phyloP scores from a whole-genome alignment of 2,329 filamentous ascomycete species.

The Penicillium oxalicum region DNA sequence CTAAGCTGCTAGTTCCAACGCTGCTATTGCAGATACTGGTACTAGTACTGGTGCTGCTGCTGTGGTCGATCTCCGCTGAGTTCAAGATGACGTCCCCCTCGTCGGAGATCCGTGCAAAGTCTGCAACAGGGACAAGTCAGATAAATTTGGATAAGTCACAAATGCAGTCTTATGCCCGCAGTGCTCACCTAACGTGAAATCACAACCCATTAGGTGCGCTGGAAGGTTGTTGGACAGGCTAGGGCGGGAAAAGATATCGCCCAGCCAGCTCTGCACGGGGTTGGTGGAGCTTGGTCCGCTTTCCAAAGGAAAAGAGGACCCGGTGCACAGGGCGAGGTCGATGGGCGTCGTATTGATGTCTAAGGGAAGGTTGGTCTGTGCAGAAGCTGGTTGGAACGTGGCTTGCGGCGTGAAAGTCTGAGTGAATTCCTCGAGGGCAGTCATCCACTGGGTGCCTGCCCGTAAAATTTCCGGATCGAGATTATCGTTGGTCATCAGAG shows the following conservation, averaged over 20 bases:
- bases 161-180: background rate
- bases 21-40: too few species aligned
- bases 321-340: too few species aligned
- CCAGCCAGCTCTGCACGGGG: too few species aligned
- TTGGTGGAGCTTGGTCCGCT: too few species aligned
- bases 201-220: background rate
- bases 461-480: background rate
- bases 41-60: too few species aligned
- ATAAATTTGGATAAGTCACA: background rate
- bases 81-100: background rate
- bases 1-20: background rate
- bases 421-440: background rate
- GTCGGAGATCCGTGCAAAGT: background rate
- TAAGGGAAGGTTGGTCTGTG: background rate
- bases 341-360: too few species aligned
- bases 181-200: background rate
- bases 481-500: background rate
- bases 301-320: too few species aligned
- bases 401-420: background rate
- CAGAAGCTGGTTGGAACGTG: background rate
- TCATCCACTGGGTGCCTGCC: background rate
- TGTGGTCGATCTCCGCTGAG: background rate
- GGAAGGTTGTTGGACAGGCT: background rate
- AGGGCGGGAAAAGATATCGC: background rate
- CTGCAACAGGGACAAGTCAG: background rate